Percentiles rank a stretch among this genome's conserved stretches.
Conservation (phyloP, 1,284 basidiomycete genomes). For the Termitomyces sp. region DNA sequence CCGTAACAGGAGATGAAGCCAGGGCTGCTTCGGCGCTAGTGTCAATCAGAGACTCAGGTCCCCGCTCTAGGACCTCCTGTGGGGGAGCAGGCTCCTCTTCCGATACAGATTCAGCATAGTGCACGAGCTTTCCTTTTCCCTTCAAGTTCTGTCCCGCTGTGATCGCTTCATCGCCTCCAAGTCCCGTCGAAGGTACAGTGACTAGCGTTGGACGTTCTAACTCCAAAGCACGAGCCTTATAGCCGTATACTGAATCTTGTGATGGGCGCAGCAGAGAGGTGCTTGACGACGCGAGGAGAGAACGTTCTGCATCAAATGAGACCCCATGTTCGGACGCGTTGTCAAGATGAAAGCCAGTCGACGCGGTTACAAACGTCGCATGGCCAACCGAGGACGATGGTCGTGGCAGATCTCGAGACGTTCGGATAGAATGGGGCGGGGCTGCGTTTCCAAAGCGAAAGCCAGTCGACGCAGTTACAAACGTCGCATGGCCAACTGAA, state of each 20-base stretch:
- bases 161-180: constrained; percentile 18
- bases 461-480: constrained; percentile 13
- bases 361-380: constrained; percentile 16
- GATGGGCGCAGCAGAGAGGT: constrained; percentile 16
- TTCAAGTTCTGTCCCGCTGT: constrained; percentile 27
- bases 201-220: constrained; percentile 19
- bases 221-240: constrained; percentile 16
- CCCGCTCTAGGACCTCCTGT: constrained; percentile 52
- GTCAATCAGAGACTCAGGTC: constrained; percentile 39
- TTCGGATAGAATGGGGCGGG: background rate
- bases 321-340: constrained; percentile 1
- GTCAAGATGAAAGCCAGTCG: constrained; percentile 5
- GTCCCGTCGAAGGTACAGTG: constrained; percentile 11
- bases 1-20: constrained; percentile 5
- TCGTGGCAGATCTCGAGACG: constrained; percentile 5
- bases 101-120: constrained; percentile 29
- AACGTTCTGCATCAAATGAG: constrained; percentile 1
- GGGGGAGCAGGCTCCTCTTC: constrained; percentile 43
- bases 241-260: constrained; percentile 1
- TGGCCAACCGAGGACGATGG: constrained; percentile 7
- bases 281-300: constrained; percentile 12
- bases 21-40: constrained; percentile 59
- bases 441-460: background rate
- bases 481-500: constrained; percentile 13
- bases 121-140: constrained; percentile 31